Base-by-base conservation (phyloP, 2,329 filamentous ascomycete genomes). In the Trichoderma atroviride region DNA sequence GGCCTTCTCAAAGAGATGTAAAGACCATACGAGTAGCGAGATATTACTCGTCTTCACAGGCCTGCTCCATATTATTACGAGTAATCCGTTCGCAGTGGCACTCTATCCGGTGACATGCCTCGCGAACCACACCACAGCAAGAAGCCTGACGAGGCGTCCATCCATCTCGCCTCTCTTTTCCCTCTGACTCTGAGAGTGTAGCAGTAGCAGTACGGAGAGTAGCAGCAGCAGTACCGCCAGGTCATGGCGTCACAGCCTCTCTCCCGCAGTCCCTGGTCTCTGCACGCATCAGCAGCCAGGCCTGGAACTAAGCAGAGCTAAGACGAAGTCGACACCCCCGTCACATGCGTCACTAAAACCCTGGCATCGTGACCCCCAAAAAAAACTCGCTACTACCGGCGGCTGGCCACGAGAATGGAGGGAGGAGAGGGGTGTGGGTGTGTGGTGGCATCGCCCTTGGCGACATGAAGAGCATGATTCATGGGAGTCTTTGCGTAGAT, bases 301-400 rank as follows among this genome's bases (percentile, higher is more conserved):
- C 7, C 35, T 40, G 5, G 61, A 31, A 27, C 61, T 31, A 53
- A 33, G 31, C 16, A 31, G n/a, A 37, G 47, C n/a, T 13, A 50
- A 24, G 22, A 33, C 55, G 19, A 57, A 13, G 19, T n/a, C 16
- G 27, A 16, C 55, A 29, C 52, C 66, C 66, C 57, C 47, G 66
- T 69, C 66, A 69, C 58, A 69, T 69, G 66, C 66, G 66, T 63
- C 58, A 57, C 58, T 53, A 62, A 69, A 47, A 52, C 58, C 66
- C 65, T 47, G 66, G 66, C 64, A 67, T 35, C 66, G 66, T 69
- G 66, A 69, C 61, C 60, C 61, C 61, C 40, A 29, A 43, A 43
- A 43, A 43, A 43, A 24, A 24, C 47, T 50, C n/a, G n/a, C 47
- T 50, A 50, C 61, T 35, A 43, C 40, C 40, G 40, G 19, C 40